phyloP scores from a whole-genome alignment of 768 basidiomycete species.

The Candolleomyces efflorescens region DNA sequence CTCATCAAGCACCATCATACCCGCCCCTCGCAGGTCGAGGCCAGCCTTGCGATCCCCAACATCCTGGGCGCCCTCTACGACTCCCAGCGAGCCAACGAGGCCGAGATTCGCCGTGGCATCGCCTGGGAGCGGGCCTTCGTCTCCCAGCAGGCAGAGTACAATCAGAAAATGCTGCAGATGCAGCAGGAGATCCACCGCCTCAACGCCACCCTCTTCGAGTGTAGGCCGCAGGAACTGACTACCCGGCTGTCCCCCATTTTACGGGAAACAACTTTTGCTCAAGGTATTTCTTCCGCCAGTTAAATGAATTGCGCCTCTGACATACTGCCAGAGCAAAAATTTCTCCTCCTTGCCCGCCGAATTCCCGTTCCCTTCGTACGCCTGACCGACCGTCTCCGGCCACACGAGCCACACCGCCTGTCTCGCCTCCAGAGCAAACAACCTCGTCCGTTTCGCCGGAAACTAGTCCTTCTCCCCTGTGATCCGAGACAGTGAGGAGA shows the following conservation, averaged over 20 bases:
- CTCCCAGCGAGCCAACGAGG: slow-evolving; percentile 38
- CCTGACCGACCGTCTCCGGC: not conserved
- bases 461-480: not conserved
- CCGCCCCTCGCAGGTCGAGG: not conserved
- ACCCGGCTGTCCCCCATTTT: slow-evolving; percentile 29
- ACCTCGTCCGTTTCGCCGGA: slow-evolving; percentile 3
- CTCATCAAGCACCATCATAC: not conserved
- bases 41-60: too few relatives aligned
- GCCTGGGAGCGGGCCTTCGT: slow-evolving; percentile 74
- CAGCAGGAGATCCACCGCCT: slow-evolving; percentile 15
- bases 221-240: not conserved
- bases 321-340: not conserved
- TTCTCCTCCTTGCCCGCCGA: not conserved
- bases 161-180: slow-evolving; percentile 13
- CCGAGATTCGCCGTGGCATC: slow-evolving; percentile 54
- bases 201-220: slow-evolving; percentile 1
- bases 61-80: slow-evolving; percentile 49
- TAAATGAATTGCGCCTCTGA: not conserved
- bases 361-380: not conserved
- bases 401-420: not conserved
- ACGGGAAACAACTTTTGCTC: slow-evolving; percentile 30
- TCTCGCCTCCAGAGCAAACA: not conserved
- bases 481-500: slow-evolving; percentile 3
- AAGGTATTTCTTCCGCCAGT: slow-evolving; percentile 17
- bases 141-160: slow-evolving; percentile 11